Evolutionary conservation across 306 rosid genomes (phyloP), one percentile per base, ranked within the genome.

Genomic region (Vicia faba): DNA sequence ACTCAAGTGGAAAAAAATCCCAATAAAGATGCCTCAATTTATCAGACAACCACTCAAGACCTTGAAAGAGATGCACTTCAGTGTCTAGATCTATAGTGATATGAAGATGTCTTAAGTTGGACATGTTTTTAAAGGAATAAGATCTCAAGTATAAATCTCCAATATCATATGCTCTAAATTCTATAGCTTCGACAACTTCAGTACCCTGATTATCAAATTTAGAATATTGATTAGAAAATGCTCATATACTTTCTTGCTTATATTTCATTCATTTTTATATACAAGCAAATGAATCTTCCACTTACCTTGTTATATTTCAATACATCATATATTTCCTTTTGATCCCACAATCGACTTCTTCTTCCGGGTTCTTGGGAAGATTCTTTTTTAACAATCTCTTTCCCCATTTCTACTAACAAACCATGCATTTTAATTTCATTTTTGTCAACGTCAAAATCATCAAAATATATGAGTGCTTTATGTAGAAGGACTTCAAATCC

Each of bases 391-490:
- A 82, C 72, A 41, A 75, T 69, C 12, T 31, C 49, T 16, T 31
- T 3, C 2, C 72, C 84, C 60, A 50, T 66, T 49, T 66, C 35
- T 18, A 0, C 1, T 49, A 66, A 18, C 23, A 66, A 49, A 28
- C 18, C 61, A 50, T 66, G 61, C 61, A 66, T 66, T 15, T 0
- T 0, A n/a, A n/a, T n/a, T n/a, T n/a, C n/a, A n/a, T n/a, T n/a
- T n/a, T n/a, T n/a, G n/a, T n/a, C n/a, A n/a, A n/a, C n/a, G n/a
- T n/a, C n/a, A n/a, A n/a, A n/a, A n/a, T n/a, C n/a, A n/a, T n/a
- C n/a, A n/a, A n/a, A n/a, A n/a, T 26, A 49, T 70, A 83, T 18
- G 3, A 83, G 61, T 11, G 66, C 56, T 28, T 76, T 83, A 3
- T 69, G 35, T 3, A 3, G 0, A 9, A 80, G 76, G 13, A 6